These are phyloP conservation scores for Carnegiea gigantea DNA, from an alignment of 179 eudicot species.

Conservation along the genomic window DNA sequence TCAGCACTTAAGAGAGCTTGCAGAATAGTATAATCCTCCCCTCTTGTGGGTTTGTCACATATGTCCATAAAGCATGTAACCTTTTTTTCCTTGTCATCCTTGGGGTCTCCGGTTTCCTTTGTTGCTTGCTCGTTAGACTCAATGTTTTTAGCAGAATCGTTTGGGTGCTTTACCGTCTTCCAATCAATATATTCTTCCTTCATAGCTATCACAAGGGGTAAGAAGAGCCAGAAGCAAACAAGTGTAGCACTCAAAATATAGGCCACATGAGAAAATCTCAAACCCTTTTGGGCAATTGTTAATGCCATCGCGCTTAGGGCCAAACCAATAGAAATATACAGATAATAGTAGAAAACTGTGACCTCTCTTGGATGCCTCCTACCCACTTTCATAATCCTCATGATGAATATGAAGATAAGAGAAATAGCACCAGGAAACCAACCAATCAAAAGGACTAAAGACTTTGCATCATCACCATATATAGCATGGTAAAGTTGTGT, in stretches of 20 bases:
- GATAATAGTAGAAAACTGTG: constrained; percentile 31
- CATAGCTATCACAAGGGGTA: constrained; percentile 19
- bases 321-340: constrained; percentile 33
- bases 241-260: constrained; percentile 19
- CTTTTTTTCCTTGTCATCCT: neutral
- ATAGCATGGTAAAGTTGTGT: constrained; percentile 41
- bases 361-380: constrained; percentile 32
- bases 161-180: neutral
- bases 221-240: constrained; percentile 24
- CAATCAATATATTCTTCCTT: constrained; percentile 23
- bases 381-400: constrained; percentile 28
- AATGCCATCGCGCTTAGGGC: constrained; percentile 20
- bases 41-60: constrained; percentile 26
- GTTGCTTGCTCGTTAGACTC: neutral
- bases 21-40: constrained; percentile 34
- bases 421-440: constrained; percentile 43
- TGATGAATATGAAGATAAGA: constrained; percentile 20
- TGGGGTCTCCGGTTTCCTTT: neutral
- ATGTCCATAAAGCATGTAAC: constrained; percentile 27
- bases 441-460: constrained; percentile 36
- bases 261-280: constrained; percentile 21
- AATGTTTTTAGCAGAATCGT: neutral
- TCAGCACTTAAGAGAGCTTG: constrained; percentile 34
- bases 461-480: constrained; percentile 32
- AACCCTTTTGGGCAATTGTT: constrained; percentile 22